Evolutionary conservation across 2,329 filamentous ascomycete genomes (phyloP).

Genomic region (Reticulascus tulasneorum): DNA sequence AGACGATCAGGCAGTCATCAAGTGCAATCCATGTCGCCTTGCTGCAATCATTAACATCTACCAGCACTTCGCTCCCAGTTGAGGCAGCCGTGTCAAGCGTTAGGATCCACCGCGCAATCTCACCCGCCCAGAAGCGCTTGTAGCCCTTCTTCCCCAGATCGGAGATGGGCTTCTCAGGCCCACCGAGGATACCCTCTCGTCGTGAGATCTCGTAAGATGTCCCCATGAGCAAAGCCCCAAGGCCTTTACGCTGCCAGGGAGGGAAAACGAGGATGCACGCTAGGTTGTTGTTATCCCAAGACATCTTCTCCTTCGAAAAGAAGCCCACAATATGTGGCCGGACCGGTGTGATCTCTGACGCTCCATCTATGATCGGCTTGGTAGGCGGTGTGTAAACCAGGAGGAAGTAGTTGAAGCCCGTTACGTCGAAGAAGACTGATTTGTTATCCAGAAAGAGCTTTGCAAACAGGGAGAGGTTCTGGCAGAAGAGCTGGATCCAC

Average conservation of each 20-base stretch:
- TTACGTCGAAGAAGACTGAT: conserved; percentile 95
- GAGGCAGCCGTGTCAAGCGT: neutral
- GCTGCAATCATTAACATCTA: conserved; percentile 69
- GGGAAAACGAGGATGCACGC: conserved; percentile 96
- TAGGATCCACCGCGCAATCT: conserved; percentile 70
- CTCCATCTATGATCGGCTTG: conserved; percentile 9
- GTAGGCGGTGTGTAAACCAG: conserved; percentile 68
- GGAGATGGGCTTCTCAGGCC: conserved; percentile 90
- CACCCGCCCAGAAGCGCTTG: conserved; percentile 78
- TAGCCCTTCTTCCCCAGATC: conserved; percentile 82
- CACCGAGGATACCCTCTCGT: conserved; percentile 78
- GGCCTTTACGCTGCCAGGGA: conserved; percentile 86
- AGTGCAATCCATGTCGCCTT: conserved; percentile 75
- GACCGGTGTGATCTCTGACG: conserved; percentile 11
- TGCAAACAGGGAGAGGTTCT: conserved; percentile 92
- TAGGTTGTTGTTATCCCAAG: conserved; percentile 97
- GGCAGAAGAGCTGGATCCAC: conserved; percentile 69
- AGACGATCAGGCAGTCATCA: conserved; percentile 75
- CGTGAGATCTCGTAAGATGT: conserved; percentile 89
- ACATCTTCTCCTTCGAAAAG: conserved; percentile 98
- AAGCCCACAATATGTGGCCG: conserved; percentile 75
- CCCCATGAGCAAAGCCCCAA: conserved; percentile 86
- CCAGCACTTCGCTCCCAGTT: conserved; percentile 42
- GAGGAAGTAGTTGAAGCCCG: conserved; percentile 90
- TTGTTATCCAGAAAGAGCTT: conserved; percentile 98